Evolutionary conservation across 139 green algal species (phyloP).

Genomic region (Chlamydomonas schloesseri): DNA sequence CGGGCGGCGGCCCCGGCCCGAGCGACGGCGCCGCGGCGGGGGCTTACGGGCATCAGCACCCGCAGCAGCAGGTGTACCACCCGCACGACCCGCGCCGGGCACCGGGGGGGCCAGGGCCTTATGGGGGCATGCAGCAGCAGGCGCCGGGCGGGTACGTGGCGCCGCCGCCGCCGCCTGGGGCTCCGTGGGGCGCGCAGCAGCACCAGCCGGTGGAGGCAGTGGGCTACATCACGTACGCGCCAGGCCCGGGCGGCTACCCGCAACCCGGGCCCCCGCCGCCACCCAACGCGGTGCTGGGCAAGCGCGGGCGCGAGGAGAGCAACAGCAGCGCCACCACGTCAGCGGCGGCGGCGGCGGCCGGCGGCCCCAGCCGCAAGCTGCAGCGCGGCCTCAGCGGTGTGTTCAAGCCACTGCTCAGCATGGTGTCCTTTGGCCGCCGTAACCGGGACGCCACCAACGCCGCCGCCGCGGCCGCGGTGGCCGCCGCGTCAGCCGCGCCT

Average conservation of each 20-base stretch:
- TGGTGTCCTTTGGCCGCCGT: conserved; percentile 13
- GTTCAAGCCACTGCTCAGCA: not conserved
- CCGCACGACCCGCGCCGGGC: too few relatives aligned
- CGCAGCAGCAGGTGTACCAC: too few relatives aligned
- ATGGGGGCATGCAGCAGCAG: not conserved
- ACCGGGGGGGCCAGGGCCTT: too few relatives aligned
- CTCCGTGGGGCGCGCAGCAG: not conserved
- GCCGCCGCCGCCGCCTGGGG: not conserved
- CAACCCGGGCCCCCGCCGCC: too few relatives aligned
- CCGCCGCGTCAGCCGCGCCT: not conserved
- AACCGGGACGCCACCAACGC: not conserved
- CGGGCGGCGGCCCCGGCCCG: not conserved
- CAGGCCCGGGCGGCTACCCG: not conserved
- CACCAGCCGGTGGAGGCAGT: not conserved
- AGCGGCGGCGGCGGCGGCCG: not conserved
- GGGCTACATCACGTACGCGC: not conserved
- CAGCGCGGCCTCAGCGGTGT: conserved; percentile 18
- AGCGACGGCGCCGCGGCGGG: too few relatives aligned
- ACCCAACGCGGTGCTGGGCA: conserved; percentile 6
- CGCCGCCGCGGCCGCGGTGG: not conserved
- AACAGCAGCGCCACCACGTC: not conserved
- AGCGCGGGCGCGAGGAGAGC: not conserved
- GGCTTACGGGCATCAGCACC: too few relatives aligned
- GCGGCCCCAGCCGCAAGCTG: conserved; percentile 24
- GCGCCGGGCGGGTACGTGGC: not conserved